These are phyloP conservation scores for Teratosphaeria nubilosa DNA, from an alignment of 2,329 filamentous ascomycete species.

Conservation along the genomic window DNA sequence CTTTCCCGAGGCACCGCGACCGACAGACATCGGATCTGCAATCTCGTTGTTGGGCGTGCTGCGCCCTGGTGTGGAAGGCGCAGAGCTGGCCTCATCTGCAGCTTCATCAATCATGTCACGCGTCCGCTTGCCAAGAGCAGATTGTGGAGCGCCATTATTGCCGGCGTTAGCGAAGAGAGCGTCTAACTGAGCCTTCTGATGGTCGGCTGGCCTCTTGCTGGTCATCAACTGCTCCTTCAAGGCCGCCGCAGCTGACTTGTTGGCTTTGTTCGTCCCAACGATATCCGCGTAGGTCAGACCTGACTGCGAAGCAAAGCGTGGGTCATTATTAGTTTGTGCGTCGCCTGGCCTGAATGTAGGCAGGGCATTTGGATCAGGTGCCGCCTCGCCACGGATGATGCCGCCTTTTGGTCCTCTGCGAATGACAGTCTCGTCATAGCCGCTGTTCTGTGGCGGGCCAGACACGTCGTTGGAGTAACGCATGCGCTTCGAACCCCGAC, in stretches of 20 bases:
- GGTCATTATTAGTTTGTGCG: slow-evolving; percentile 41
- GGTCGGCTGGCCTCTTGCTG: slow-evolving; percentile 22
- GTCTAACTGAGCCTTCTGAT: slow-evolving; percentile 21
- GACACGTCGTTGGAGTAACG: slow-evolving; percentile 20
- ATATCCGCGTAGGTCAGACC: slow-evolving; percentile 76
- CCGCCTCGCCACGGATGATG: slow-evolving; percentile 22
- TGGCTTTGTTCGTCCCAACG: slow-evolving; percentile 64
- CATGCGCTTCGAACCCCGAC: slow-evolving; percentile 31
- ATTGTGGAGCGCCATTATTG: slow-evolving; percentile 31
- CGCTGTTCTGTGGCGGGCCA: slow-evolving; percentile 14
- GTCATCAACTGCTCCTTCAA: slow-evolving; percentile 69
- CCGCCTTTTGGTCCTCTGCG: slow-evolving; percentile 24
- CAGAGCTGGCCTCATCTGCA: slow-evolving; percentile 19
- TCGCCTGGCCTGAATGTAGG: slow-evolving; percentile 49
- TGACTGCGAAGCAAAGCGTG: slow-evolving; percentile 41
- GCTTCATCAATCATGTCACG: slow-evolving; percentile 56
- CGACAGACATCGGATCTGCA: slow-evolving; percentile 13
- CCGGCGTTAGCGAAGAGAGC: slow-evolving; percentile 18
- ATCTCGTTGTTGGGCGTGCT: slow-evolving; percentile 41
- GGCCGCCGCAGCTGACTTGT: slow-evolving; percentile 87
- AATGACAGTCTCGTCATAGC: slow-evolving; percentile 23
- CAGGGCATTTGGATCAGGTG: slow-evolving; percentile 33
- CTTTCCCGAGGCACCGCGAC: slow-evolving; percentile 20
- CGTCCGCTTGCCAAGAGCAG: slow-evolving; percentile 65
- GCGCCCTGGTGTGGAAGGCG: slow-evolving; percentile 44